Percentiles rank a stretch among this genome's conserved stretches.
These are phyloP conservation scores for Thielaviopsis ethacetica DNA, from an alignment of 2,329 filamentous ascomycete species.

Conservation along the genomic window DNA sequence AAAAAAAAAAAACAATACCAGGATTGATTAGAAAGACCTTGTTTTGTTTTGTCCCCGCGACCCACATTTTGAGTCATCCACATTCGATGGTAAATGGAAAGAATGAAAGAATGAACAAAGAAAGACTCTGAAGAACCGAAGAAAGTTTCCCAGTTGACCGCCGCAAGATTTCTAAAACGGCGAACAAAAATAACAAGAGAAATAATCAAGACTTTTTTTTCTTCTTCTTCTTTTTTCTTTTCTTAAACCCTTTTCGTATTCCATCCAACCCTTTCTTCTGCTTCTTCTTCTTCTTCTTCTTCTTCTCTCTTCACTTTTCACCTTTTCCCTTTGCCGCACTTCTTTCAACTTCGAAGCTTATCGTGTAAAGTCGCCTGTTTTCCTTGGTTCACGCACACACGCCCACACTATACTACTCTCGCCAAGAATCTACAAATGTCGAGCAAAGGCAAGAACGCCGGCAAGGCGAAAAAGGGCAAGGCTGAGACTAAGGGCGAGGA, in stretches of 20 bases:
- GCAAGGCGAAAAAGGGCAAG: conserved; percentile 36
- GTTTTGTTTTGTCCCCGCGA: background rate
- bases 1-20: background rate
- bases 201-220: background rate
- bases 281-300: background rate
- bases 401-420: no score
- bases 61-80: conserved; percentile 8
- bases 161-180: no score
- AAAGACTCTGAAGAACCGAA: background rate
- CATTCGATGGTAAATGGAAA: background rate
- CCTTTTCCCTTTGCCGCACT: no score
- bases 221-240: background rate
- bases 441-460: conserved; percentile 16
- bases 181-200: background rate
- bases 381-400: no score
- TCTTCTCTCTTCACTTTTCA: background rate
- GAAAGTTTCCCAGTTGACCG: background rate
- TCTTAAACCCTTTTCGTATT: background rate
- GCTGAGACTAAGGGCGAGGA: conserved; percentile 41
- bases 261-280: no score
- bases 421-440: conserved; percentile 6
- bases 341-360: no score
- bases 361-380: no score
- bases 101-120: background rate
- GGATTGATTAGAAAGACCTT: background rate